Evolutionary conservation across 768 basidiomycete species (phyloP).

Genomic region (Leccinellum rugosiceps): DNA sequence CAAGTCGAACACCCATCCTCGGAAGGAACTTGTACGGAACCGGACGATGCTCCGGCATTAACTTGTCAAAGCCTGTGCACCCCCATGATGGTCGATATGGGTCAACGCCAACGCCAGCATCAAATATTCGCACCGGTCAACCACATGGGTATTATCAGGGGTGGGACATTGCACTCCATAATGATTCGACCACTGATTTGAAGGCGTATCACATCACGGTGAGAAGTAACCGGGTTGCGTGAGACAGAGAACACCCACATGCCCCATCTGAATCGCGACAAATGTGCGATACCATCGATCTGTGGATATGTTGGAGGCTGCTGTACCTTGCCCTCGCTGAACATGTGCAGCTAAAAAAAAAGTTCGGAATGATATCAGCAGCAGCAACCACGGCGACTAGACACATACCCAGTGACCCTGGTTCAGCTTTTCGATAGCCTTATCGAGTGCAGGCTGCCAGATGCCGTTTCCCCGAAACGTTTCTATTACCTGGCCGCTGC

Average conservation of each 20-base stretch:
- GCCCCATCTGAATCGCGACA: conserved; percentile 93
- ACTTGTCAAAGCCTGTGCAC: conserved; percentile 66
- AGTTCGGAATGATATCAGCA: neutral
- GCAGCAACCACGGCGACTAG: neutral
- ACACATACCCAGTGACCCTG: conserved; percentile 78
- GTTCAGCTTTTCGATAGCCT: conserved; percentile 78
- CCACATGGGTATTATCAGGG: conserved; percentile 91
- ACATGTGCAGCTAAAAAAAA: conserved; percentile 77
- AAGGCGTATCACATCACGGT: neutral
- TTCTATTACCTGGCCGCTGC: conserved; percentile 86
- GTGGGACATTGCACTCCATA: conserved; percentile 62
- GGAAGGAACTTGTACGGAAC: conserved; percentile 76
- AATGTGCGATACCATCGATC: conserved; percentile 40
- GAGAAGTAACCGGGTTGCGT: neutral
- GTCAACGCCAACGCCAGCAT: neutral
- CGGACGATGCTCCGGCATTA: conserved; percentile 85
- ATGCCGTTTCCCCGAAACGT: conserved; percentile 90
- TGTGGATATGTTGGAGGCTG: conserved; percentile 56
- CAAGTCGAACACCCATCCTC: conserved; percentile 55
- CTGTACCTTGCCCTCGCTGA: conserved; percentile 85
- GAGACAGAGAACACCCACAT: conserved; percentile 54
- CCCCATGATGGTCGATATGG: neutral
- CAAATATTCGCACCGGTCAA: conserved; percentile 55
- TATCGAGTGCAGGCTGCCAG: conserved; percentile 81
- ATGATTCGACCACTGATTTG: conserved; percentile 76